phyloP scores from a whole-genome alignment of 2,329 filamentous ascomycete genomes.

The Zymoseptoria crescenta region DNA sequence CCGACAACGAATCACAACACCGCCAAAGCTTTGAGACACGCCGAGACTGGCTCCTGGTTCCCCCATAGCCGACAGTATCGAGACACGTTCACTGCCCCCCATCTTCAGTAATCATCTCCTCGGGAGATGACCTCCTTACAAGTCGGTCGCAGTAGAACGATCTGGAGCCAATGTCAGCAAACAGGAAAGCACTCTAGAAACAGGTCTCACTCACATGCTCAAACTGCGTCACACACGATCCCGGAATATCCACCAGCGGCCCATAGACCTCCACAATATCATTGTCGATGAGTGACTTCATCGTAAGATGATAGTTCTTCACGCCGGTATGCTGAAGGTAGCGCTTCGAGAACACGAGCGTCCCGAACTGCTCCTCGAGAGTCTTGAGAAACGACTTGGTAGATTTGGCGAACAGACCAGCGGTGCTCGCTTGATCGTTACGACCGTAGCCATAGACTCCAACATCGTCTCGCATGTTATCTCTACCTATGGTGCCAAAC shows the following conservation, averaged over 20 bases:
- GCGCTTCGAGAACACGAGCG: constrained; percentile 79
- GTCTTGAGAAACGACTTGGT: constrained; percentile 78
- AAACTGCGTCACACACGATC: constrained; percentile 87
- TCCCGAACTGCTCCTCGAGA: constrained; percentile 95
- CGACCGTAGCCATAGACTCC: constrained; percentile 87
- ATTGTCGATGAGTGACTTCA: constrained; percentile 75
- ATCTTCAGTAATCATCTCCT: constrained; percentile 6
- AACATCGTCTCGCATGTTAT: constrained; percentile 75
- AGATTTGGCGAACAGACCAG: constrained; percentile 67
- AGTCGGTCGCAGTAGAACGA: constrained; percentile 6
- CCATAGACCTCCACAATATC: constrained; percentile 89
- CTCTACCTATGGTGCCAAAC: constrained; percentile 87
- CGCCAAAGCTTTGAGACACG: too few relatives aligned
- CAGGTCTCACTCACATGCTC: constrained; percentile 66
- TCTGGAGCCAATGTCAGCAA: background rate
- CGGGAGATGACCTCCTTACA: constrained; percentile 10
- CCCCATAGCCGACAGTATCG: too few relatives aligned
- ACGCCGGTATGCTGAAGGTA: constrained; percentile 90
- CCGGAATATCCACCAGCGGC: constrained; percentile 83
- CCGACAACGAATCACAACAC: too few relatives aligned
- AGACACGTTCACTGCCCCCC: too few relatives aligned
- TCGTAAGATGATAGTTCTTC: constrained; percentile 84
- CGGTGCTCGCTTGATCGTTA: constrained; percentile 62
- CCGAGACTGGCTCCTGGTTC: too few relatives aligned
- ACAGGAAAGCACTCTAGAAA: background rate